These are phyloP conservation scores for Neurospora tetrasperma DNA, from an alignment of 495 filamentous ascomycete genomes.

Conservation along the genomic window DNA sequence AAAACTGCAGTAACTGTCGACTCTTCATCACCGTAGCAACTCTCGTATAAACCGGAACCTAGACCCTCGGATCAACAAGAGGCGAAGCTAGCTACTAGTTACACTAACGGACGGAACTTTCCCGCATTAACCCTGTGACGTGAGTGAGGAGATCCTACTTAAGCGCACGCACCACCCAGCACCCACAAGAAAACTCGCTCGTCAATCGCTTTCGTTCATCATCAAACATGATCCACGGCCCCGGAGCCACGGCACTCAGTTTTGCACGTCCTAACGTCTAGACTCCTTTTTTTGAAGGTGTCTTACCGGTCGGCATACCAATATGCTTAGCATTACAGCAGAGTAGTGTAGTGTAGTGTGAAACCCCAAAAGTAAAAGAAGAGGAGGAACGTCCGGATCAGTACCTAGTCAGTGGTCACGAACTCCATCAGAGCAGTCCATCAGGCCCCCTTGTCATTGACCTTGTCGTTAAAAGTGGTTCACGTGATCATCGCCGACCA, in stretches of 20 bases:
- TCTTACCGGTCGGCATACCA: background rate
- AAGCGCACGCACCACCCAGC: too few relatives aligned
- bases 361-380: background rate
- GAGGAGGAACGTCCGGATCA: background rate
- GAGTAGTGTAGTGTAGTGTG: background rate
- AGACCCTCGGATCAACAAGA: background rate
- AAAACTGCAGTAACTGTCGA: background rate
- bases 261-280: background rate
- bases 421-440: background rate
- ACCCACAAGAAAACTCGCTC: background rate
- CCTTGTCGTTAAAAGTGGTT: background rate
- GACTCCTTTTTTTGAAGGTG: background rate
- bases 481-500: background rate
- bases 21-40: background rate
- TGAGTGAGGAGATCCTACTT: too few relatives aligned
- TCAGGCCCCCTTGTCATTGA: background rate
- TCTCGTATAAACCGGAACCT: background rate
- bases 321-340: background rate
- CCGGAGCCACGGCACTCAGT: background rate
- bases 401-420: background rate
- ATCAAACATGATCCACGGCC: background rate
- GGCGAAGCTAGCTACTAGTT: background rate
- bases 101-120: too few relatives aligned
- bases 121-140: too few relatives aligned
- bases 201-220: background rate